Evolutionary conservation across 2,329 filamentous ascomycete genomes (phyloP), one percentile per base, ranked within the genome.

Genomic region (Harringtonia aguacate): DNA sequence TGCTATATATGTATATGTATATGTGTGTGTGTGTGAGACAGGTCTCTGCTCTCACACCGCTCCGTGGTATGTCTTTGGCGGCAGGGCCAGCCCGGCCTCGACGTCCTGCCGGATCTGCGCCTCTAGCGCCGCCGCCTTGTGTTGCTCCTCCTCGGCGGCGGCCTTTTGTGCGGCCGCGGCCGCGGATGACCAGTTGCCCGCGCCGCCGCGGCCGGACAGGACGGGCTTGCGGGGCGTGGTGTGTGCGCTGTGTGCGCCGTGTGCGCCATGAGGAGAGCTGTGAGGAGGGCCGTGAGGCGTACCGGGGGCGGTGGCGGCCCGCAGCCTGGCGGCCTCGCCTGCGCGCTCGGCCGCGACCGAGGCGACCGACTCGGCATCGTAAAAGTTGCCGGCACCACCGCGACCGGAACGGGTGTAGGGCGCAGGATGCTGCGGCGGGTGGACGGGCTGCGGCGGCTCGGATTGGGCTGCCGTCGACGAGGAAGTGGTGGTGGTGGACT

Each of bases 311-410:
- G 14, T 24, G 17, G 38, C 28, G 3, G 36, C 38, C 37, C 43
- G 41, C 10, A 47, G 7, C 57, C 62, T 15, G 52, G 56, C 31
- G 55, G 59, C 51, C 56, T 58, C 48, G 55, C 60, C 57, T 43
- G 58, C 56, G 45, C 60, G 55, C 50, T 61, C 59, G 37, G 54
- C 55, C 5, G 60, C 48, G 31, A 56, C 56, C 4, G 58, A 58
- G 15, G 61, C 53, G 15, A 60, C 53, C 20, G 63, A 52, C 44
- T 68, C 65, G 41, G 62, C 51, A 43, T 68, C 65, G 42, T 69
- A 56, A 54, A 71, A 77, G 63, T 82, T 82, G 31, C 78, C 78
- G 1, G 77, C 75, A 18, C 78, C 78, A 50, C 78, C 78, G 46
- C 78, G 72, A 43, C 78, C 78, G 30, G 61, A 62, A 33, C 66